Base-by-base conservation (phyloP, 2,329 filamentous ascomycete genomes). In the Truncatella angustata region DNA sequence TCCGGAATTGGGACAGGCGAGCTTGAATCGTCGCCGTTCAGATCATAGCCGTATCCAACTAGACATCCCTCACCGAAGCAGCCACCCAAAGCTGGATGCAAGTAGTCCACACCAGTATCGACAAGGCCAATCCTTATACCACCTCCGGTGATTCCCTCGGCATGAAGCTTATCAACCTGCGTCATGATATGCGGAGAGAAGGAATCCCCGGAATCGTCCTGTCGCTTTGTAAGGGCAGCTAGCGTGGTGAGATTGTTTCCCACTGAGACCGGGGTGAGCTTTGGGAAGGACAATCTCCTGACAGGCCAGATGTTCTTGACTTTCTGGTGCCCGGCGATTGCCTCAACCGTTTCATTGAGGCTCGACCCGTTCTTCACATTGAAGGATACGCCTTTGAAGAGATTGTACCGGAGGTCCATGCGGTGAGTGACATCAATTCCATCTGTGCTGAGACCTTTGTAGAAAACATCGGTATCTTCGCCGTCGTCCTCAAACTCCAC, bases 1-100 rank as follows among this genome's bases (percentile, higher is more conserved):
- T 73, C 72, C 0, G 73, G 73, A 0, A 62, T 58, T 4, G 69
- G 70, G 23, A 52, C 51, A 14, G 47, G 51, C 2, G 52, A 51
- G 4, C 47, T 49, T 21, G 64, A 67, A 32, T 67, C 64, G 49
- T 77, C 72, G 4, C 74, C 76, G 6, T 73, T 67, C 47, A 80
- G 67, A 50, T 80, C 76, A 52, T 70, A 74, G 2, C 78, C 78
- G 53, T 71, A 71, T 5, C 68, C 66, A 11, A 81, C 70, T 24
- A 77, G 66, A 56, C 70, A 79, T 0, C 75, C 77, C 14, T 68
- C 58, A 2, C 79, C 79, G 54, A 80, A 81, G 47, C 77, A 75
- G 4, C 77, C 77, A 11, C 79, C 79, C 1, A 82, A 70, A 6
- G 75, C 74, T 11, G 76, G 76, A 53, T 78, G 77, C 7, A 60